Evolutionary conservation across 2,329 filamentous ascomycete species (phyloP).

Genomic region (Macroventuria anomochaeta): DNA sequence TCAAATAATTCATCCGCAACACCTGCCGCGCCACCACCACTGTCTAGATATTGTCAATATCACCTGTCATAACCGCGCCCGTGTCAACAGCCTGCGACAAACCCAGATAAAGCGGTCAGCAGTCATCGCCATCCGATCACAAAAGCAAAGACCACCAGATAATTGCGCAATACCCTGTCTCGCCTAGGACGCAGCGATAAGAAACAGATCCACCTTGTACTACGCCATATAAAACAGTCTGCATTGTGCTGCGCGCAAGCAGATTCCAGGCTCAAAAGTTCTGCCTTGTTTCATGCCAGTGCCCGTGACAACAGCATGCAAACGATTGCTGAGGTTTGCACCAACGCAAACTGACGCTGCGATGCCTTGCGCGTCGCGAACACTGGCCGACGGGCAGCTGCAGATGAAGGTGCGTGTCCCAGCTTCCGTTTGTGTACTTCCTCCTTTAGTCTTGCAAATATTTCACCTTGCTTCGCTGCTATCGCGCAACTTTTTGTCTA

Average conservation of each 20-base stretch:
- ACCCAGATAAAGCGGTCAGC: slow-evolving; percentile 33
- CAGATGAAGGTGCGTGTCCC: slow-evolving; percentile 38
- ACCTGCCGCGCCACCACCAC: slow-evolving; percentile 44
- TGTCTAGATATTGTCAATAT: slow-evolving; percentile 46
- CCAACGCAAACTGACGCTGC: slow-evolving; percentile 11
- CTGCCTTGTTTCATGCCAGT: slow-evolving; percentile 19
- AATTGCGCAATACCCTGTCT: slow-evolving; percentile 25
- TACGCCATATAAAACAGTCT: slow-evolving; percentile 9
- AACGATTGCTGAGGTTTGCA: slow-evolving; percentile 1
- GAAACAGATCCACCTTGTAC: slow-evolving; percentile 19
- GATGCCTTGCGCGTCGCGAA: slow-evolving; percentile 14
- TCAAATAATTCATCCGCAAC: slow-evolving; percentile 48
- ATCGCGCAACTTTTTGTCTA: not conserved
- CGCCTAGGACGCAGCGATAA: slow-evolving; percentile 13
- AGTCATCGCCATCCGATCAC: slow-evolving; percentile 31
- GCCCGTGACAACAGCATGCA: slow-evolving; percentile 24
- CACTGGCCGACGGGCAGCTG: slow-evolving; percentile 18
- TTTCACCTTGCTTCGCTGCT: not conserved
- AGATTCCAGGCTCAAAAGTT: slow-evolving; percentile 2
- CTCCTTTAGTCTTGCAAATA: slow-evolving; percentile 15
- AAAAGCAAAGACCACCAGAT: slow-evolving; percentile 31
- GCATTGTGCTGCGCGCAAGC: slow-evolving; percentile 4
- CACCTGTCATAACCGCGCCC: slow-evolving; percentile 39
- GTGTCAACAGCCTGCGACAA: slow-evolving; percentile 38
- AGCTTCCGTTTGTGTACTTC: slow-evolving; percentile 29